These are phyloP conservation scores for Magnusiomyces suaveolens DNA, from an alignment of 1,139 yeast species.

Conservation along the genomic window DNA sequence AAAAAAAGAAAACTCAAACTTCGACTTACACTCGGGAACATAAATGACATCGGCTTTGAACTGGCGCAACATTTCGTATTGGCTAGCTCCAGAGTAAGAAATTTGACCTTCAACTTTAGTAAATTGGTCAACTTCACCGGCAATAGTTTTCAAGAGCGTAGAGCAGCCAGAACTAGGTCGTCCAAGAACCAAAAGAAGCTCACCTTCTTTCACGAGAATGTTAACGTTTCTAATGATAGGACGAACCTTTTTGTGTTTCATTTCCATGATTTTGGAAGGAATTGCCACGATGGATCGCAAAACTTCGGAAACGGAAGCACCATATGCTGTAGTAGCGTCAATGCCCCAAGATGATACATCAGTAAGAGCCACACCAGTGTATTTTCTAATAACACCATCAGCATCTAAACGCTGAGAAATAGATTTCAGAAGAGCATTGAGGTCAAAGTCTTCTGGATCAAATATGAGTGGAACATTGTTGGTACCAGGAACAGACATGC, in stretches of 20 bases:
- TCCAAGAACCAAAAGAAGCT: constrained; percentile 49
- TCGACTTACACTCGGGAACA: constrained; percentile 38
- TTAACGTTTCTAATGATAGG: constrained; percentile 10
- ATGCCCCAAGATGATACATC: constrained; percentile 42
- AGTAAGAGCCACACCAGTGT: constrained; percentile 42
- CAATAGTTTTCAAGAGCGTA: constrained; percentile 44
- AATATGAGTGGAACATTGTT: constrained; percentile 34
- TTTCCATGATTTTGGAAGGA: constrained; percentile 22
- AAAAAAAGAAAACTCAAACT: not conserved
- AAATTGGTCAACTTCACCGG: constrained; percentile 41
- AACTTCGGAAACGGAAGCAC: constrained; percentile 42
- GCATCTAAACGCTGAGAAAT: constrained; percentile 28
- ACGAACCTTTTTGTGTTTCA: constrained; percentile 15
- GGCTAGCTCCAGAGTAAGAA: constrained; percentile 43
- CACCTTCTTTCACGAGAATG: constrained; percentile 35
- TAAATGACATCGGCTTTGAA: constrained; percentile 45
- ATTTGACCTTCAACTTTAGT: constrained; percentile 34
- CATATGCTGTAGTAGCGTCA: constrained; percentile 45
- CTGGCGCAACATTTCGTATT: constrained; percentile 38
- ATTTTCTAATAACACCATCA: constrained; percentile 41
- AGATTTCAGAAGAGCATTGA: constrained; percentile 33
- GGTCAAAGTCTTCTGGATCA: constrained; percentile 36
- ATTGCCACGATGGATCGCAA: constrained; percentile 28
- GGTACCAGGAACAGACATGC: constrained; percentile 36
- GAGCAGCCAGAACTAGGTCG: constrained; percentile 60